phyloP scores from a whole-genome alignment of 768 basidiomycete genomes.

The Lyophyllum atratum region DNA sequence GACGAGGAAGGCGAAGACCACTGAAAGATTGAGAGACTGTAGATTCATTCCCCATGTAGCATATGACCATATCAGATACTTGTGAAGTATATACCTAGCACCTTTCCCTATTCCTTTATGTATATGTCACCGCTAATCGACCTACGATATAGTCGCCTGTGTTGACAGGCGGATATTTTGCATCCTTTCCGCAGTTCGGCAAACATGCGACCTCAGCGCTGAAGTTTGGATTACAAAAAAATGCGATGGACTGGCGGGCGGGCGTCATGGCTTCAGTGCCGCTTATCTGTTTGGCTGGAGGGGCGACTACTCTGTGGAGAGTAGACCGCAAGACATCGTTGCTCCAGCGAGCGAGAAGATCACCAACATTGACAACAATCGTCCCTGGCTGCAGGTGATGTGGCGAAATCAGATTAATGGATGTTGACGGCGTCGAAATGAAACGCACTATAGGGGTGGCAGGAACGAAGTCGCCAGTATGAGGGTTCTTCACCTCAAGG shows the following conservation, averaged over 20 bases:
- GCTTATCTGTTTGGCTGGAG: conserved; percentile 50
- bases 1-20: conserved; percentile 8
- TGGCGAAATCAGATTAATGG: conserved; percentile 1
- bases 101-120: conserved; percentile 25
- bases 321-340: conserved; percentile 81
- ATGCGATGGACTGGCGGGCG: conserved; percentile 77
- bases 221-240: conserved; percentile 86
- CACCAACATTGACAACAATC: conserved; percentile 82
- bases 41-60: not conserved
- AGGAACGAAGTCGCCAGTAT: conserved; percentile 69
- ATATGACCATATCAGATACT: not conserved
- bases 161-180: conserved; percentile 71
- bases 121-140: conserved; percentile 61
- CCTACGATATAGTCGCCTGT: conserved; percentile 80
- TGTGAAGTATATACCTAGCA: conserved; percentile 8
- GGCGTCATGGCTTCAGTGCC: conserved; percentile 60
- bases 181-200: conserved; percentile 59
- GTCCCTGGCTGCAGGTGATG: conserved; percentile 60
- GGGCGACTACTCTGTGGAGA: conserved; percentile 81
- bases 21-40: not conserved
- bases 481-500: conserved; percentile 79
- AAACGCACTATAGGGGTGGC: conserved; percentile 73
- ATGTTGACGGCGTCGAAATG: not conserved
- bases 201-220: conserved; percentile 68
- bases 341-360: conserved; percentile 81